These are phyloP conservation scores for Penicillium paradoxum DNA, from an alignment of 495 filamentous ascomycete genomes.

Conservation along the genomic window DNA sequence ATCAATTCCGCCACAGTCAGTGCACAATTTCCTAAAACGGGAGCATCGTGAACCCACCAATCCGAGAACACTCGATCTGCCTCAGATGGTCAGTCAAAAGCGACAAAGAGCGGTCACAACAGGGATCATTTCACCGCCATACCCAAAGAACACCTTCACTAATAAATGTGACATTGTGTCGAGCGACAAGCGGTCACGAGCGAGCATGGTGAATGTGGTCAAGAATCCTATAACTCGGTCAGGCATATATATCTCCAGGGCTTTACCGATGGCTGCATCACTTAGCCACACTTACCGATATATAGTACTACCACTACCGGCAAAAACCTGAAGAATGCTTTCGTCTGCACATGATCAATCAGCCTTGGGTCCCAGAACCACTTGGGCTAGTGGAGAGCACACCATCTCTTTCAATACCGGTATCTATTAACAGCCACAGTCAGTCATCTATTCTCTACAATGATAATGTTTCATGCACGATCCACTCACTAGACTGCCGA, in stretches of 20 bases:
- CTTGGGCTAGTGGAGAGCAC: slow-evolving; percentile 4
- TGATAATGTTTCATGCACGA: not conserved
- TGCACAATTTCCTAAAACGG: slow-evolving; percentile 13
- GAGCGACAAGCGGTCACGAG: slow-evolving; percentile 69
- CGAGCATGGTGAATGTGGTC: slow-evolving; percentile 86
- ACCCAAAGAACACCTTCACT: slow-evolving; percentile 75
- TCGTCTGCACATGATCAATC: slow-evolving; percentile 50
- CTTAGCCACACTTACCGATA: slow-evolving; percentile 44
- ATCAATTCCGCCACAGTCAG: slow-evolving; percentile 44
- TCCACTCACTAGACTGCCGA: slow-evolving; percentile 64
- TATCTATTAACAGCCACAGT: slow-evolving; percentile 45
- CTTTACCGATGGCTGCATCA: too few species aligned
- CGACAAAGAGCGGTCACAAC: slow-evolving; percentile 22
- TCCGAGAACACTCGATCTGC: slow-evolving; percentile 69
- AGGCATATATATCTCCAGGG: slow-evolving; percentile 1
- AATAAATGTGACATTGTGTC: slow-evolving; percentile 79
- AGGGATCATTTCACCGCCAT: slow-evolving; percentile 35
- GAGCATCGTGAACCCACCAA: slow-evolving; percentile 55
- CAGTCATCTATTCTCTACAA: slow-evolving; percentile 17
- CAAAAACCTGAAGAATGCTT: slow-evolving; percentile 87
- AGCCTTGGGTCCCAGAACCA: slow-evolving; percentile 23
- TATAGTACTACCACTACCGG: slow-evolving; percentile 83
- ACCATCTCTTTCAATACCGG: slow-evolving; percentile 88
- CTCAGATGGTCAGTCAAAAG: slow-evolving; percentile 24
- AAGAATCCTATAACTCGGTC: slow-evolving; percentile 63